Conservation (phyloP, 768 basidiomycete genomes). For the Termitomyces sp. region DNA sequence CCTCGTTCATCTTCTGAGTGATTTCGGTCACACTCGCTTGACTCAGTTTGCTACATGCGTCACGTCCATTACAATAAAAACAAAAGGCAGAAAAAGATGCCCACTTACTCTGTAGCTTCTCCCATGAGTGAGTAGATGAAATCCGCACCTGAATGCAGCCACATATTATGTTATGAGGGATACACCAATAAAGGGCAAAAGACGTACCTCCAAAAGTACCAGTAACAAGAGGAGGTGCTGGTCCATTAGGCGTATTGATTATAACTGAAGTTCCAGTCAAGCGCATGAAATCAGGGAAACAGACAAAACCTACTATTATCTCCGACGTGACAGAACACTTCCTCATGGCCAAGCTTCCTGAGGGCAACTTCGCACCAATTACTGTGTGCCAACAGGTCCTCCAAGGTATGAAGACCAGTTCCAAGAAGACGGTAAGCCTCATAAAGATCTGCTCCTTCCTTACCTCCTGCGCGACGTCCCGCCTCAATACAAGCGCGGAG, state of each 20-base stretch:
- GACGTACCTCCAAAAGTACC: conserved; percentile 56
- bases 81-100: neutral
- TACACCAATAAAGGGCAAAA: neutral
- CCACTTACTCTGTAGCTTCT: conserved; percentile 55
- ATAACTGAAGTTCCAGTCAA: conserved; percentile 20
- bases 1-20: conserved; percentile 42
- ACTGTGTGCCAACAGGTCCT: conserved; percentile 73
- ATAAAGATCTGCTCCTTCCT: conserved; percentile 50
- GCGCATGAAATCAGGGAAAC: neutral
- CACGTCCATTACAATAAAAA: neutral
- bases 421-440: conserved; percentile 72
- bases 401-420: conserved; percentile 60
- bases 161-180: neutral
- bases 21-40: conserved; percentile 59
- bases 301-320: conserved; percentile 34
- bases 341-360: conserved; percentile 58
- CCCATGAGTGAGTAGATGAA: conserved; percentile 63
- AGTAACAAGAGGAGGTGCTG: conserved; percentile 58
- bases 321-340: conserved; percentile 81
- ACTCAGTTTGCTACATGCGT: conserved; percentile 40
- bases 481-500: conserved; percentile 61
- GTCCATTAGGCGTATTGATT: conserved; percentile 49
- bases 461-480: conserved; percentile 52
- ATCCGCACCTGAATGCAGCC: conserved; percentile 35
- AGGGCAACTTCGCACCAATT: conserved; percentile 78